Evolutionary conservation across 768 basidiomycete species (phyloP).

Genomic region (Leccinellum luteum): DNA sequence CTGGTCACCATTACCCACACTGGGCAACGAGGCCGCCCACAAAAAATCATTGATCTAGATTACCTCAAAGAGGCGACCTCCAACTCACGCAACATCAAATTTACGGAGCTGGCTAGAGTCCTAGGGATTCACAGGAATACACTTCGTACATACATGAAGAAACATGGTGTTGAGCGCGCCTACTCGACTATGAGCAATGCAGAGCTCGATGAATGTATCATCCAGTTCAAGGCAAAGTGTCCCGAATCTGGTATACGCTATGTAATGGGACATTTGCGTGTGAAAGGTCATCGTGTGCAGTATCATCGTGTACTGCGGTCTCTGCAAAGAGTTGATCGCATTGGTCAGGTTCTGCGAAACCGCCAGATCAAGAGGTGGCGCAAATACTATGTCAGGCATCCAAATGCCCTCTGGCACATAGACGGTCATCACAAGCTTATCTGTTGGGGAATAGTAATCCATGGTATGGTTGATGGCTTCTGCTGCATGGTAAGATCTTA

Average conservation of each 20-base stretch:
- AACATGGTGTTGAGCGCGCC: neutral
- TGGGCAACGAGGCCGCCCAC: neutral
- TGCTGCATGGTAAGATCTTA: neutral
- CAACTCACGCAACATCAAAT: conserved; percentile 6
- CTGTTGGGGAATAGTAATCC: neutral
- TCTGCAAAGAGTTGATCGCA: neutral
- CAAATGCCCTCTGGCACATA: neutral
- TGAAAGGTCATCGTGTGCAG: neutral
- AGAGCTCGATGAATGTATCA: neutral
- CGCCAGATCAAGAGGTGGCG: neutral
- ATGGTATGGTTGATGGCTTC: neutral
- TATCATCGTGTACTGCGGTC: neutral
- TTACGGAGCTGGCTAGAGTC: conserved; percentile 6
- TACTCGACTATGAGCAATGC: conserved; percentile 9
- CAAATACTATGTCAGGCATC: neutral
- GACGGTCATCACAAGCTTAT: neutral
- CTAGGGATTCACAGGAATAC: conserved; percentile 12
- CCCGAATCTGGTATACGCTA: neutral
- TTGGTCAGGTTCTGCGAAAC: neutral
- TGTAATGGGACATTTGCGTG: neutral
- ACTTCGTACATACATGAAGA: conserved; percentile 5
- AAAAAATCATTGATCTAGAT: neutral
- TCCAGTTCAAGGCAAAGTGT: neutral
- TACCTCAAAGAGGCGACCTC: conserved; percentile 5
- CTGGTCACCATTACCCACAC: neutral